Conservation (phyloP, 2,329 filamentous ascomycete species). For the Graphilbum ipis-grandicollis region DNA sequence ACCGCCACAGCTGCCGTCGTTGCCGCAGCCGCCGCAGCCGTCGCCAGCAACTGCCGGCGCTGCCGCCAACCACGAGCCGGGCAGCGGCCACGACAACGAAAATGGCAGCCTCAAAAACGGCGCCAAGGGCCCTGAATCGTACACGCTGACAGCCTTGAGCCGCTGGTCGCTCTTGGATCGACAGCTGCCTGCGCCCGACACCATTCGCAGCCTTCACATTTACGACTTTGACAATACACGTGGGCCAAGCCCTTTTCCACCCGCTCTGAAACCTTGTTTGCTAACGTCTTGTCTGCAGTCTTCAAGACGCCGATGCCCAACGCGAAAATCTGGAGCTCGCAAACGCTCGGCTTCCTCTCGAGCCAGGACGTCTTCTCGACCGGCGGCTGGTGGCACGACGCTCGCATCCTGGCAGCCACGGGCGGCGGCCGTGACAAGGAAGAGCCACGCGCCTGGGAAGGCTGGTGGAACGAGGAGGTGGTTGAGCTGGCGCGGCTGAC, state of each 20-base stretch:
- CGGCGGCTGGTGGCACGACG: conserved; percentile 96
- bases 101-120: not conserved
- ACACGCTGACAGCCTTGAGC: conserved; percentile 58
- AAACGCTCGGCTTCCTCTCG: conserved; percentile 61
- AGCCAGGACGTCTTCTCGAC: conserved; percentile 60
- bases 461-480: conserved; percentile 94
- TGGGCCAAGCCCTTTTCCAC: conserved; percentile 25
- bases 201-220: conserved; percentile 68
- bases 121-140: not conserved
- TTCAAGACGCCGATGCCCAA: conserved; percentile 88
- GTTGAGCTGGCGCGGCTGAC: conserved; percentile 64
- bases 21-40: not conserved
- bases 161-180: conserved; percentile 70
- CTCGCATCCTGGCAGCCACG: conserved; percentile 67
- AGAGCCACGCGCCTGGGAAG: conserved; percentile 69
- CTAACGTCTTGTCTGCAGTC: too few species aligned
- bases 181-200: conserved; percentile 38
- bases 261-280: too few species aligned
- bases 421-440: conserved; percentile 70
- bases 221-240: conserved; percentile 98
- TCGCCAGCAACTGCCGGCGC: too few species aligned
- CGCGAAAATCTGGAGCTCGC: conserved; percentile 65
- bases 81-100: not conserved
- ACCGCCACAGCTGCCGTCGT: not conserved
- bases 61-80: not conserved